Conservation (phyloP, 116 monocot genomes). For the Papilionanthe hybrid region DNA sequence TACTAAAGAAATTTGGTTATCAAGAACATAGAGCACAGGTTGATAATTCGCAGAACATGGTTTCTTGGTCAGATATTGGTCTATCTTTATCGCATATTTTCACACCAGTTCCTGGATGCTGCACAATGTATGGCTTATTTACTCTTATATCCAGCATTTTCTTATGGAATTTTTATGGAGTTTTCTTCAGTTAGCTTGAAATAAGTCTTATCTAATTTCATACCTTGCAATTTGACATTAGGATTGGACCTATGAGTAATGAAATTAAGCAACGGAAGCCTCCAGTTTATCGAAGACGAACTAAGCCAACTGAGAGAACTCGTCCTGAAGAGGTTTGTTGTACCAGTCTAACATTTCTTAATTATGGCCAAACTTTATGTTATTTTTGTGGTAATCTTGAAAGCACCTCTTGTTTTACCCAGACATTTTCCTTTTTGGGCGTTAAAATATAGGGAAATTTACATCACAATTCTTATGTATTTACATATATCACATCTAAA, state of each 20-base stretch:
- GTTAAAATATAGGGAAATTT: neutral
- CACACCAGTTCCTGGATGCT: constrained; percentile 32
- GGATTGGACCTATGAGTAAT: constrained; percentile 81
- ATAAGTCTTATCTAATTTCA: neutral
- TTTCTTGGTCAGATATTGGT: constrained; percentile 33
- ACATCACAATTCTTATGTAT: no score
- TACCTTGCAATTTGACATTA: constrained; percentile 12
- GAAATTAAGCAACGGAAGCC: constrained; percentile 69
- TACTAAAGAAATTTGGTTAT: constrained; percentile 36
- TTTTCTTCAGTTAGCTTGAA: neutral
- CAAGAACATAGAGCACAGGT: constrained; percentile 11
- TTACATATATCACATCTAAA: no score
- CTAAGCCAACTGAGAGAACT: constrained; percentile 46
- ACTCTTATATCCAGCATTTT: neutral
- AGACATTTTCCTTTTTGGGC: neutral
- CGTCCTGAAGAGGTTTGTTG: constrained; percentile 66
- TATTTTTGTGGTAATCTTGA: neutral
- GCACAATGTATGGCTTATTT: constrained; percentile 30
- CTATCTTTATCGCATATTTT: constrained; percentile 30
- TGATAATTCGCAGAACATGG: constrained; percentile 25
- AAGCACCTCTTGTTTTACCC: neutral
- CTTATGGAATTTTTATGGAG: neutral
- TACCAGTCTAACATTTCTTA: neutral
- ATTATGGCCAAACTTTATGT: neutral
- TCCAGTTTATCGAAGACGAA: constrained; percentile 36